These are phyloP conservation scores for Phytophthora quininea DNA, from an alignment of 352 stramenopile genomes.

Conservation along the genomic window DNA sequence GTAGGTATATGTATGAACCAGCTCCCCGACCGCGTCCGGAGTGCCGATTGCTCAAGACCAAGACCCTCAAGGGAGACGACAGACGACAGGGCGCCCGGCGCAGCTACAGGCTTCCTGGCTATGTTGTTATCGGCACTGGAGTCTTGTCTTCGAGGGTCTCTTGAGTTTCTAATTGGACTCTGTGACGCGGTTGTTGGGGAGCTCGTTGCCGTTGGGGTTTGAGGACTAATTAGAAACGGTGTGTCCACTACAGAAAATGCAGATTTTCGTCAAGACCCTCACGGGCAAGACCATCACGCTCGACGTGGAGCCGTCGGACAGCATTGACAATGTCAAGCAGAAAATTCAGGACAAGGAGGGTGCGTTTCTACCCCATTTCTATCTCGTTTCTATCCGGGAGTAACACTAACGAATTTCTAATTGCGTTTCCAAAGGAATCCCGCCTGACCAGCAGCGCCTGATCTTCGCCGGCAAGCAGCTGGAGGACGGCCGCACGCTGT, in stretches of 20 bases:
- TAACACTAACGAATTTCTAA: too few relatives aligned
- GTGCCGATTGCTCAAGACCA: slow-evolving; percentile 6
- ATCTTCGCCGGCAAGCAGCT: slow-evolving; percentile 99
- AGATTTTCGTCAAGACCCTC: slow-evolving; percentile 96
- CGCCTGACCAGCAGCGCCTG: slow-evolving; percentile 99
- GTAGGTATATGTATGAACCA: slow-evolving; percentile 89
- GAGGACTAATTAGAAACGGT: slow-evolving; percentile 25
- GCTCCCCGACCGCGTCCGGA: slow-evolving; percentile 36
- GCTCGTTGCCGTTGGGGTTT: background rate
- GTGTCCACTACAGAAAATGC: slow-evolving; percentile 78
- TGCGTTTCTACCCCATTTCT: slow-evolving; percentile 19
- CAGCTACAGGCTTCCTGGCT: background rate
- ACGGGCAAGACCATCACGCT: slow-evolving; percentile 99
- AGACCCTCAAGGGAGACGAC: background rate
- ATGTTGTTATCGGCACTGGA: background rate
- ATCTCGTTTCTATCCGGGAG: too few relatives aligned
- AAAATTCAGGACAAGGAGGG: slow-evolving; percentile 99
- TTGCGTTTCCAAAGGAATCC: too few relatives aligned
- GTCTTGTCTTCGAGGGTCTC: slow-evolving; percentile 1
- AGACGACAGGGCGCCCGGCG: background rate
- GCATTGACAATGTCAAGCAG: slow-evolving; percentile 99
- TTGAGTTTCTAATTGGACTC: slow-evolving; percentile 8
- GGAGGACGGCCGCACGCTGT: slow-evolving; percentile 93
- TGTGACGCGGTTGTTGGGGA: background rate
- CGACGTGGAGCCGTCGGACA: slow-evolving; percentile 99